Percentiles rank a stretch among this genome's conserved stretches.
These are phyloP conservation scores for Galerina marginata DNA, from an alignment of 768 basidiomycete genomes.

Conservation along the genomic window DNA sequence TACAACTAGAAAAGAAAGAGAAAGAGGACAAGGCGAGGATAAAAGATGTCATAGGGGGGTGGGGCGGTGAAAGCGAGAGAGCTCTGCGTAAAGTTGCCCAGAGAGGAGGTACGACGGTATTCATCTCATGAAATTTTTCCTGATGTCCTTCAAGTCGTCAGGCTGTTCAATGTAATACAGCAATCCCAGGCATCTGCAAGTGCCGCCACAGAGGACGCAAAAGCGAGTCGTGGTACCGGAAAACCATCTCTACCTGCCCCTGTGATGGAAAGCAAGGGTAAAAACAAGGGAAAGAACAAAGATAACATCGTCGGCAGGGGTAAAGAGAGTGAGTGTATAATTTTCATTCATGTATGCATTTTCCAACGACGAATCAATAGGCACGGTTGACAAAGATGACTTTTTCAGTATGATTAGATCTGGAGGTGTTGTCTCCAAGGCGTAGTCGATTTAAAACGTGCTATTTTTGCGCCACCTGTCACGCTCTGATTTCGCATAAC, in stretches of 20 bases:
- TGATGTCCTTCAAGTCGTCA: slow-evolving; percentile 61
- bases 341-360: neutral
- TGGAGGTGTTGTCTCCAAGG: slow-evolving; percentile 79
- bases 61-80: slow-evolving; percentile 85
- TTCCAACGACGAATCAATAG: slow-evolving; percentile 37
- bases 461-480: neutral
- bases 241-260: slow-evolving; percentile 78
- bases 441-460: slow-evolving; percentile 36
- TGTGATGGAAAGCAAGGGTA: slow-evolving; percentile 51
- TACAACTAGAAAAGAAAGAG: slow-evolving; percentile 74
- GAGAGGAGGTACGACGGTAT: slow-evolving; percentile 67
- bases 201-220: slow-evolving; percentile 59
- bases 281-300: slow-evolving; percentile 58
- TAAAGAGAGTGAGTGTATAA: slow-evolving; percentile 54
- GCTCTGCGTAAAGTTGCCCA: slow-evolving; percentile 84
- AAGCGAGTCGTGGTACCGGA: slow-evolving; percentile 69
- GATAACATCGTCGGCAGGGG: slow-evolving; percentile 58
- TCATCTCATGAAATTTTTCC: slow-evolving; percentile 1
- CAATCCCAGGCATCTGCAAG: slow-evolving; percentile 70
- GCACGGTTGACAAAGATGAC: slow-evolving; percentile 66
- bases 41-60: slow-evolving; percentile 80
- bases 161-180: slow-evolving; percentile 86
- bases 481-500: neutral
- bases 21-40: slow-evolving; percentile 73
- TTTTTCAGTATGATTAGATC: slow-evolving; percentile 87